Evolutionary conservation across 2,329 filamentous ascomycete species (phyloP), one percentile per base, ranked within the genome.

Genomic region (Fusarium buharicum): DNA sequence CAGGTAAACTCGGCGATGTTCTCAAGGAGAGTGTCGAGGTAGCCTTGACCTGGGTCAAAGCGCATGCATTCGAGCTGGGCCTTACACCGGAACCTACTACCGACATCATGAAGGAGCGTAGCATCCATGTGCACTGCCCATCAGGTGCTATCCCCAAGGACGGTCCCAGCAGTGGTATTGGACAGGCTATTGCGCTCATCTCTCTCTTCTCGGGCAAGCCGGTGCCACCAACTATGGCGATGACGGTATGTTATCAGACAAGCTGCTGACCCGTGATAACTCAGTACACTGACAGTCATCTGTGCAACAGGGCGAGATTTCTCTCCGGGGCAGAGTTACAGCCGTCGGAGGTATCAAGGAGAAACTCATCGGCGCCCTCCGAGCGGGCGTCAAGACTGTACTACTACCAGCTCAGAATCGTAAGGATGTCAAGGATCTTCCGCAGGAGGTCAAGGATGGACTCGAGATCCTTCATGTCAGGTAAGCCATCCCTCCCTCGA

Each of bases 311-410:
- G 86, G 86, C 62, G 87, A 89, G 72, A 87, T 89, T 60, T 92
- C 90, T 53, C 86, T 99, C 22, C 86, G 95, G 37, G 95, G 95
- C 18, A 88, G 93, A 64, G 90, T 99, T 53, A 92, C 95, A 77
- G 92, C 94, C 22, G 95, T 99, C 31, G 95, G 95, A 49, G 95
- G 95, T 16, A 98, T 99, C 79, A 97, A 98, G 79, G 94, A 99
- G 85, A 99, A 99, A 77, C 83, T 98, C 49, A 98, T 99, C 73
- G 95, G 95, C 18, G 95, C 95, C 9, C 82, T 96, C 73, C 86
- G 94, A 51, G 95, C 95, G 2, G 95, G 95, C 24, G 94, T 99
- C 60, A 96, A 97, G 83, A 94, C 92, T 28, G 94, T 99, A 8
- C 76, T 99, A 58, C 81, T 99, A 8, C 95, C 95, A 4, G 85